Evolutionary conservation across 2,329 filamentous ascomycete genomes (phyloP), one percentile per base, ranked within the genome.

Genomic region (Colletotrichum endophyticum): DNA sequence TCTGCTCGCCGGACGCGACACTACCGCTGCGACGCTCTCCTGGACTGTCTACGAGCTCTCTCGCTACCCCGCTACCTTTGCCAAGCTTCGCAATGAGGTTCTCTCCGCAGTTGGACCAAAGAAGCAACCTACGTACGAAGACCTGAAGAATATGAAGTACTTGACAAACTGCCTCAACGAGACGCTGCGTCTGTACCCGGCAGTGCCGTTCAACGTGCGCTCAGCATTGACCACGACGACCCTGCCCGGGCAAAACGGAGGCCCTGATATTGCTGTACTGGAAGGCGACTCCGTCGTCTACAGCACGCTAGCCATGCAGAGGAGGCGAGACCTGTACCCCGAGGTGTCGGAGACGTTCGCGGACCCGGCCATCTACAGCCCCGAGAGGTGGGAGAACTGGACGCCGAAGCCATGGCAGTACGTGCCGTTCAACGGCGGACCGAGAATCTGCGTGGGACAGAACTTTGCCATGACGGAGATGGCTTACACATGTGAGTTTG

Each of bases 201-300:
- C 92, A 19, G 94, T 97, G 3, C 95, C 95, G 2, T 94, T 94
- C 87, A 97, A 97, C 84, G 90, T 95, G 69, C 93, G 95, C 77
- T 87, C 93, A 34, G 91, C 95, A 13, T 88, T 95, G 22, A 89
- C 88, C 75, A 94, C 96, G 85, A 96, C 95, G 6, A 94, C 92
- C 0, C 90, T 98, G 4, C 95, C 95, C 5, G 77, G 77, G 2
- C 28, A 28, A 16, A 81, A 79, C 6, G 84, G 81, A 27, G 78
- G 80, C 22, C 82, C 81, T 3, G 82, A 83, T 5, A 82, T 91
- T 32, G 86, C 87, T 19, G 84, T 91, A 30, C 85, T 86, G 27
- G 85, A 86, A 68, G 85, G 87, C 77, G 87, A 89, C 15, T 84
- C 85, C 6, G 80, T 91, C 49, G 83, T 87, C 59, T 91, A 91